Evolutionary conservation across 2,329 filamentous ascomycete species (phyloP), one percentile per base, ranked within the genome.

Genomic region (Chaetoscypha palmicola): DNA sequence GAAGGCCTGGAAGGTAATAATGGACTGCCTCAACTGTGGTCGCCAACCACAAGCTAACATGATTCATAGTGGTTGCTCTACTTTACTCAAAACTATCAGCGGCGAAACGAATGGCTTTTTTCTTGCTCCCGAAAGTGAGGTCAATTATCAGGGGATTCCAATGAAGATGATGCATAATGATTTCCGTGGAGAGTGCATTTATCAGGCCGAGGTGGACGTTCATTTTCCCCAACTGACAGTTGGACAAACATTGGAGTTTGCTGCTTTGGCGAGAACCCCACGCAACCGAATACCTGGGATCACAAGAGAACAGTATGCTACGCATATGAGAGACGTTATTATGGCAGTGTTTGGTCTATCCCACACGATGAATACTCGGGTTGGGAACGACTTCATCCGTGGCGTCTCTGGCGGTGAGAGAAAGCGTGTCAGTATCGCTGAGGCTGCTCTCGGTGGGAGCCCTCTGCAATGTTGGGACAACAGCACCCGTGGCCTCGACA

Each of bases 391-490:
- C 53, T 78, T 83, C 33, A 72, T 89, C 9, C 77, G 83, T 1
- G 86, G 86, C 38, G 75, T 86, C 0, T 81, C 75, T 5, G 83
- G 82, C 20, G 82, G 83, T 28, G 82, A 86, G 61, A 71, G 81
- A 44, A 90, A 92, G 67, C 79, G 88, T 60, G 86, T 94, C 4
- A 85, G 80, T 34, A 88, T 92, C 49, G 85, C 83, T 1, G 86
- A 92, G 63, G 86, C 86, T 14, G 45, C 45, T 17, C 74, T 73
- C 12, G 68, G 66, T 0, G 62, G 68, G 10, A 75, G 77, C 1
- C 78, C 72, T 31, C 68, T 76, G 2, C 81, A 86, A 59, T 83
- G 80, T 46, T 60, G 86, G 86, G 86, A 84, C 48, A 86, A 86
- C 54, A 79, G 74, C n/a, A 90, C 84, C 0, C 72, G 76, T 42